phyloP scores from a whole-genome alignment of 306 rosid genomes.

The Erythrophleum fordii region DNA sequence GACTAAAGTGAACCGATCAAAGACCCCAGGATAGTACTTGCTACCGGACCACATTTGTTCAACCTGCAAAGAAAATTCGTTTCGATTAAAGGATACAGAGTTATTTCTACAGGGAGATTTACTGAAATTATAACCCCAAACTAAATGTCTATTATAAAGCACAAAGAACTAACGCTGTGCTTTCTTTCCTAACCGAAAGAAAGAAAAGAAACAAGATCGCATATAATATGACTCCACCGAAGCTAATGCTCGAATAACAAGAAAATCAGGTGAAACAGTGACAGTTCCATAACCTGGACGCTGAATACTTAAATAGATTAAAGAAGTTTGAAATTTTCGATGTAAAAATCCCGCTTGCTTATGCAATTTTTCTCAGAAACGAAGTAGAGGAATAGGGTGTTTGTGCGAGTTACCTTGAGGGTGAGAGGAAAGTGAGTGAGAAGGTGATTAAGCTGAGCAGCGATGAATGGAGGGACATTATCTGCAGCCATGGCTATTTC shows the following conservation, averaged over 20 bases:
- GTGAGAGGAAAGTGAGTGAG: constrained; percentile 61
- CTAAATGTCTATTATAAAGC: neutral
- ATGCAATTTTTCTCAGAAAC: neutral
- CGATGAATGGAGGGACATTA: constrained; percentile 69
- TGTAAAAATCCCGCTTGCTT: neutral
- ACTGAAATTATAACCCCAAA: neutral
- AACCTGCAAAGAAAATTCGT: constrained; percentile 53
- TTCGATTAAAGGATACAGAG: neutral
- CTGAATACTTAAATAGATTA: neutral
- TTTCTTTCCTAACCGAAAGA: neutral
- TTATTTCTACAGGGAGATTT: neutral
- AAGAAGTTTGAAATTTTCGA: constrained; percentile 2
- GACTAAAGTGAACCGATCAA: constrained; percentile 84
- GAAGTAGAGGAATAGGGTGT: neutral
- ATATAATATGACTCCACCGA: neutral
- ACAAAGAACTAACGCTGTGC: neutral
- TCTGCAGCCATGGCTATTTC: constrained; percentile 54
- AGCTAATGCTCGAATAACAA: neutral
- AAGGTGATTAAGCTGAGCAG: constrained; percentile 79
- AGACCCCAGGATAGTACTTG: constrained; percentile 53
- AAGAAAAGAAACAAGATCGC: neutral
- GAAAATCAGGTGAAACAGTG: neutral
- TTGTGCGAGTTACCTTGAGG: constrained; percentile 58
- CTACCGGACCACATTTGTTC: constrained; percentile 88
- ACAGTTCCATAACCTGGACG: neutral